Conservation (phyloP, 2,329 filamentous ascomycete genomes). For the Penicillium sp. region DNA sequence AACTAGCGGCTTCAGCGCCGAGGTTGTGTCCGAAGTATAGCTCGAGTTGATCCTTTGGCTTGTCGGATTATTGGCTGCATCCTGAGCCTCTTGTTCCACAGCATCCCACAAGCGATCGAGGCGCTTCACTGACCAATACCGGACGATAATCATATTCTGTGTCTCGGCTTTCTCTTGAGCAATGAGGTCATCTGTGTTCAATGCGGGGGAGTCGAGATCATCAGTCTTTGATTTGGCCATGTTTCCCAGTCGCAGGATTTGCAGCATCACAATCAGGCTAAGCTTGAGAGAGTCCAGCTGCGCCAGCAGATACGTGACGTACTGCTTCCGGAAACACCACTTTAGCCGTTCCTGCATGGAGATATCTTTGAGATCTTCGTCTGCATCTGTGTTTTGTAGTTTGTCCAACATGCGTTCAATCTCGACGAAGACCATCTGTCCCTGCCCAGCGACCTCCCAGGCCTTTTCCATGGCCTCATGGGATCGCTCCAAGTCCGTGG, state of each 20-base stretch:
- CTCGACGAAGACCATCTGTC: conserved; percentile 38
- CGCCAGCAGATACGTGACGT: conserved; percentile 40
- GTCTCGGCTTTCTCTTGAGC: conserved; percentile 40
- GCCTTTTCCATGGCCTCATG: conserved; percentile 33
- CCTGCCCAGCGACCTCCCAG: conserved; percentile 38
- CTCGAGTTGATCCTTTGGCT: conserved; percentile 18
- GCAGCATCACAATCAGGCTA: conserved; percentile 38
- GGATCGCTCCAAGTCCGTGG: conserved; percentile 29
- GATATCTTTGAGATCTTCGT: conserved; percentile 23
- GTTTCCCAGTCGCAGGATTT: conserved; percentile 37
- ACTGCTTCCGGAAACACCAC: conserved; percentile 41
- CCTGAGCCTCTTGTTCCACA: conserved; percentile 33
- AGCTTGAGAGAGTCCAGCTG: conserved; percentile 41
- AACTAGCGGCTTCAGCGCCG: conserved; percentile 11
- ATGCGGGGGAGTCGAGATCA: conserved; percentile 3
- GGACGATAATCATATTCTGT: conserved; percentile 43
- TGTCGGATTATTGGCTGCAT: conserved; percentile 20
- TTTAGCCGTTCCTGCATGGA: conserved; percentile 36
- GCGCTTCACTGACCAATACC: conserved; percentile 39
- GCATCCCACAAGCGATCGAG: conserved; percentile 35
- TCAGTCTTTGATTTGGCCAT: conserved; percentile 28
- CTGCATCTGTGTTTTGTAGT: conserved; percentile 25
- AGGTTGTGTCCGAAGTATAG: conserved; percentile 13
- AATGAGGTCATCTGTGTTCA: conserved; percentile 28
- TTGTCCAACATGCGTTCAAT: conserved; percentile 41